Conservation (phyloP, 768 basidiomycete species). For the Suillus paluster region DNA sequence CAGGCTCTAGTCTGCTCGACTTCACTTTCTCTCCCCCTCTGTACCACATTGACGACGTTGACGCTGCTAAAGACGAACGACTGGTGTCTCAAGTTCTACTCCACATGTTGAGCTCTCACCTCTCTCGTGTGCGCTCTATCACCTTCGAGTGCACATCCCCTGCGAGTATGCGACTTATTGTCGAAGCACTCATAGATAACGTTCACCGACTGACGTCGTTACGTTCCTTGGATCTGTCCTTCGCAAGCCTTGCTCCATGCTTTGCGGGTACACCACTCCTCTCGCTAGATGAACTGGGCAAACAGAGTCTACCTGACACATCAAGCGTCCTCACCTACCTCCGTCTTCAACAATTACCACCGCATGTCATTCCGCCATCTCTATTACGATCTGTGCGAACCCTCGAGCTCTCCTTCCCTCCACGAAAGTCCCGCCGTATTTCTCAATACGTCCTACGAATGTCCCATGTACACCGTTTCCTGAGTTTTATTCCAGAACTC, state of each 20-base stretch:
- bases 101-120: slow-evolving; percentile 22
- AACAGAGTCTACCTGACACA: slow-evolving; percentile 6
- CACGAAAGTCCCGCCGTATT: slow-evolving; percentile 29
- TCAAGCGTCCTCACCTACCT: slow-evolving; percentile 35
- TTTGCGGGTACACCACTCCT: slow-evolving; percentile 32
- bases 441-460: slow-evolving; percentile 42
- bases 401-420: slow-evolving; percentile 48
- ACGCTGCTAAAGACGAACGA: slow-evolving; percentile 20
- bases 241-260: slow-evolving; percentile 29
- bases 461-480: slow-evolving; percentile 43
- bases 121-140: slow-evolving; percentile 37
- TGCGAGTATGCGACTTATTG: slow-evolving; percentile 32
- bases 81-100: slow-evolving; percentile 31
- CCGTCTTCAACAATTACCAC: slow-evolving; percentile 47
- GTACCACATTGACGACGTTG: slow-evolving; percentile 10
- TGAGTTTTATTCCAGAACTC: slow-evolving; percentile 43
- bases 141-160: slow-evolving; percentile 37
- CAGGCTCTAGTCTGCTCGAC: slow-evolving; percentile 37
- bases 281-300: slow-evolving; percentile 20
- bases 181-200: slow-evolving; percentile 18
- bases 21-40: slow-evolving; percentile 37
- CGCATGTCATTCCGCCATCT: slow-evolving; percentile 39
- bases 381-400: slow-evolving; percentile 44
- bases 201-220: slow-evolving; percentile 27
- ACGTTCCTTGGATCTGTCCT: slow-evolving; percentile 34